These are phyloP conservation scores for Penicillium sp. DNA, from an alignment of 2,329 filamentous ascomycete species.

Conservation along the genomic window DNA sequence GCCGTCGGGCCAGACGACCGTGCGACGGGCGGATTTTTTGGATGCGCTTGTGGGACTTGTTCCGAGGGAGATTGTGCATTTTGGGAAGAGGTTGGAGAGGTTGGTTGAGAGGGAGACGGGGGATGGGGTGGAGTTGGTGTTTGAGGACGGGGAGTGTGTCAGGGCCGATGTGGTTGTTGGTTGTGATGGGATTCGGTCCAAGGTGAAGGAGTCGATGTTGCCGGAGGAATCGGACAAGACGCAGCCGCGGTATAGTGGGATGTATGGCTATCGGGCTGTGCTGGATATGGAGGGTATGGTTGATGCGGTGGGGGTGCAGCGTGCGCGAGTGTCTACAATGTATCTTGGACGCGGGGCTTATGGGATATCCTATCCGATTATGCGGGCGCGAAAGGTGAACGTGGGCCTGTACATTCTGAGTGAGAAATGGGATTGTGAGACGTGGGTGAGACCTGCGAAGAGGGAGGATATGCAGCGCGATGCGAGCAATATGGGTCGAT, in stretches of 20 bases:
- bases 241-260: constrained; percentile 34
- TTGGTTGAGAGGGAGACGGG: constrained; percentile 20
- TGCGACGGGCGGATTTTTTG: constrained; percentile 37
- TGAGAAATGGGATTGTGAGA: constrained; percentile 32
- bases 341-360: constrained; percentile 35
- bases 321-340: constrained; percentile 32
- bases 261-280: constrained; percentile 38
- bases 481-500: constrained; percentile 29
- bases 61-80: constrained; percentile 32
- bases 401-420: constrained; percentile 32
- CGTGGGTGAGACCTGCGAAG: constrained; percentile 33
- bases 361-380: constrained; percentile 38
- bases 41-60: constrained; percentile 35
- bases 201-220: constrained; percentile 31
- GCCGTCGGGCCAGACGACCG: constrained; percentile 34
- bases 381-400: constrained; percentile 36
- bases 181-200: constrained; percentile 39
- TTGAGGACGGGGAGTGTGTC: constrained; percentile 35
- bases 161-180: constrained; percentile 37
- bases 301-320: constrained; percentile 34
- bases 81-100: constrained; percentile 34
- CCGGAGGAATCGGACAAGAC: constrained; percentile 18
- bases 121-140: constrained; percentile 23
- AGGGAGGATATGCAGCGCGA: constrained; percentile 34
- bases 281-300: constrained; percentile 38